Conservation (phyloP, 1,284 basidiomycete genomes). For the Bjerkandera adusta region DNA sequence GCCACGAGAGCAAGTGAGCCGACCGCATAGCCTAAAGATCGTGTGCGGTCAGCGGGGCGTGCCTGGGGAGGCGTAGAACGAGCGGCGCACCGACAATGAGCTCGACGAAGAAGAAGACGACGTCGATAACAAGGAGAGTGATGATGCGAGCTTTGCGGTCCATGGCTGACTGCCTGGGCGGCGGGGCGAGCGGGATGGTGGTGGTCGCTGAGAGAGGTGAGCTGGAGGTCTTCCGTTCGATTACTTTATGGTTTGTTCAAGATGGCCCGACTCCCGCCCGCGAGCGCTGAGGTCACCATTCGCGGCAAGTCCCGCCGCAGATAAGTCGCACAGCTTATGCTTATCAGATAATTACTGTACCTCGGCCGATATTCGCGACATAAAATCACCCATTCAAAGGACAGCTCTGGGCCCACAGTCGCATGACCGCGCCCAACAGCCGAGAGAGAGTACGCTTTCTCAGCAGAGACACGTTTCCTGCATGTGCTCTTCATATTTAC, state of each 20-base stretch:
- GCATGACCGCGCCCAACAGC: no score
- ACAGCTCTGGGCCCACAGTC: no score
- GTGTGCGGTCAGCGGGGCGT: constrained; percentile 9
- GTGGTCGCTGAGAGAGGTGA: not conserved
- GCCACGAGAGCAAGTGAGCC: constrained; percentile 95
- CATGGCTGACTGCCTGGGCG: constrained; percentile 33
- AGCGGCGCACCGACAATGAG: constrained; percentile 70
- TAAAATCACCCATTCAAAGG: no score
- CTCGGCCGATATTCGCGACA: no score
- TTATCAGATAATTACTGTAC: not conserved
- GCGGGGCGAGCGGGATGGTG: not conserved
- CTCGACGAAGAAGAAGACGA: constrained; percentile 92
- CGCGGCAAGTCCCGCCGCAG: not conserved
- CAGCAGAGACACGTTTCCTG: no score
- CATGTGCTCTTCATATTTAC: no score
- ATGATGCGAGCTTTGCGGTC: constrained; percentile 80
- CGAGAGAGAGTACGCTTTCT: no score
- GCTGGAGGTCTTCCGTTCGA: not conserved
- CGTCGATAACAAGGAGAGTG: constrained; percentile 81
- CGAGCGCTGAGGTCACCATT: not conserved
- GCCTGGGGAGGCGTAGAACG: constrained; percentile 1
- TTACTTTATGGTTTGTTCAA: no score
- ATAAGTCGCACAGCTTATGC: not conserved
- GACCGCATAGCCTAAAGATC: constrained; percentile 78
- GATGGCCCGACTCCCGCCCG: not conserved